Evolutionary conservation across 1,284 basidiomycete genomes (phyloP), one percentile per base, ranked within the genome.

Genomic region (Heliocybe sulcata): DNA sequence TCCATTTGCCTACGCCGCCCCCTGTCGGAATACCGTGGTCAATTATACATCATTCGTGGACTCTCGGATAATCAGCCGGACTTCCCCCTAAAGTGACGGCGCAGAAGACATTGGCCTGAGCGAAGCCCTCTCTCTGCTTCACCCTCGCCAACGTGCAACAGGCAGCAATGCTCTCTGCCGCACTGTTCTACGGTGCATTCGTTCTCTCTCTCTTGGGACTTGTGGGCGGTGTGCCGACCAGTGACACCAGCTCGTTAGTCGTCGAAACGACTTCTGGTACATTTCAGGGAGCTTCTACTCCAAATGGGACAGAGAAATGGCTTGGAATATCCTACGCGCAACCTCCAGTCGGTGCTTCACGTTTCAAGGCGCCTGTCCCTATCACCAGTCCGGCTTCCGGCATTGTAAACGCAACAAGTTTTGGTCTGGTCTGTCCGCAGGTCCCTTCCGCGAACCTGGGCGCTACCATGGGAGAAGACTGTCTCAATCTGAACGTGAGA

Each of bases 311-410:
- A 3, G 79, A 82, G 8, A 59, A 59, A 16, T 83, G 79, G 76
- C 71, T 86, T 2, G 85, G 85, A 1, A 80, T 91, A 48, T 87
- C 83, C 0, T 90, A 79, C 59, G 85, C 83, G 16, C 68, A 80
- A 57, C 75, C 85, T 22, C 87, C 83, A 0, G 61, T 78, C 3
- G 81, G 81, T 0, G 27, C 58, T 3, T 67, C 82, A 20, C 76
- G 83, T 6, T 85, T 85, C 71, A 79, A 77, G 58, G 76, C 80
- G 25, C 87, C 88, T 1, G 67, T 78, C 0, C 68, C 82, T 1
- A 78, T 85, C 62, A 66, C 65, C 9, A 63, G 61, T 9, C 60
- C 70, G 3, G 65, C 61, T 3, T 51, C 31, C 3, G 66, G 58
- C 0, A 57, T 80, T 2, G 67, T 72, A 45, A 64, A 77, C 59